Base-by-base conservation (phyloP, 352 stramenopile genomes). In the Phytophthora pinifolia region DNA sequence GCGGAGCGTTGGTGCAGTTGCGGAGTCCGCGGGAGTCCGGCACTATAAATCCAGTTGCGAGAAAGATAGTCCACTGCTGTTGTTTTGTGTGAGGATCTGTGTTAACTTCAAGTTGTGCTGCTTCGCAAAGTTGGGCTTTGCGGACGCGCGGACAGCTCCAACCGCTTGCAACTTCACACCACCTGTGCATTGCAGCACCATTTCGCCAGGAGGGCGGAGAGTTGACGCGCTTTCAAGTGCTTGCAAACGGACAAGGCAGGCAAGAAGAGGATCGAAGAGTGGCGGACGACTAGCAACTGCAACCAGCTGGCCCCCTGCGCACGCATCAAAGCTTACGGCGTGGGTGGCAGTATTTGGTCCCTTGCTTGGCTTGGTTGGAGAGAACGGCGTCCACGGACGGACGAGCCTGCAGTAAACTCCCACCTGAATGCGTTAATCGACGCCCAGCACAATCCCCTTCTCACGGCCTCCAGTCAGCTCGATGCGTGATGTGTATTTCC, bases 91-190 rank as follows among this genome's bases (percentile, higher is more conserved):
- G 12, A 15, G 49, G 15, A 35, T 39, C 9, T 39, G 48, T 43
- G 42, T 59, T 65, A 66, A 66, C 58, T 66, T 66, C 57, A 66
- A 66, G 9, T 42, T 49, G 37, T 54, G 52, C 52, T 25, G 22
- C 39, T 25, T 35, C n/a, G n/a, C n/a, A 35, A 42, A 61, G 44
- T 17, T 46, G 29, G 17, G 36, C 41, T 54, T 48, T 38, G 31
- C 31, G 14, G 8, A 41, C 41, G 14, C 48, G 42, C 37, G 38
- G 44, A 61, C 46, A 48, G n/a, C 36, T 46, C 44, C 15, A 46
- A 13, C 49, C 22, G 17, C 46, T 48, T 13, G 35, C 37, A 47
- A 54, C 27, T 37, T 15, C 38, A 49, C 22, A 27, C 22, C 22
- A 27, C 22, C 2, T 27, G 20, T 56, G 56, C 29, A 59, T 64